A percentile compares a stretch with the other conserved stretches of the same genome.
These are phyloP conservation scores for Fusarium guadeloupense DNA, from an alignment of 2,329 filamentous ascomycete species.

Conservation along the genomic window DNA sequence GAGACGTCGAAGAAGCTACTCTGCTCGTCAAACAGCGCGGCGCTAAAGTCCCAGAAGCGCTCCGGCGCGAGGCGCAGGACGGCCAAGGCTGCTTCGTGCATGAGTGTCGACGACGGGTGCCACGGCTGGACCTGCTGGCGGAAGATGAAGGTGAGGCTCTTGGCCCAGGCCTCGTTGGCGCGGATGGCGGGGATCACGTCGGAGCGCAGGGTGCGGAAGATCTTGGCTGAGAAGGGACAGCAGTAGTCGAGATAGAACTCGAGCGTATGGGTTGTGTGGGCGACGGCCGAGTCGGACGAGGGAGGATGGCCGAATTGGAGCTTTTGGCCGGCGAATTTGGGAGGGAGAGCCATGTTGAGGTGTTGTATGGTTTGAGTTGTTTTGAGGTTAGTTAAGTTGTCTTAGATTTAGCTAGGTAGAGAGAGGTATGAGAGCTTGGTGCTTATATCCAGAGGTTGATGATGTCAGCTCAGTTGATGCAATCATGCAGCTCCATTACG, in stretches of 20 bases:
- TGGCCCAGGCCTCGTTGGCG: constrained; percentile 63
- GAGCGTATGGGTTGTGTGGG: constrained; percentile 64
- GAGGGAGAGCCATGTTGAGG: constrained; percentile 75
- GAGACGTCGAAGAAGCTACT: constrained; percentile 83
- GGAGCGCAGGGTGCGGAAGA: constrained; percentile 80
- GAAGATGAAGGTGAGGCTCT: constrained; percentile 78
- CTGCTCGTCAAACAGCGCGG: constrained; percentile 72
- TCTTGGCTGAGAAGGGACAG: constrained; percentile 74
- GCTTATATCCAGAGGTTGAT: constrained; percentile 9
- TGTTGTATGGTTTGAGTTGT: neutral
- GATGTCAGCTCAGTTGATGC: constrained; percentile 26
- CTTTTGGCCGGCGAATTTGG: constrained; percentile 79
- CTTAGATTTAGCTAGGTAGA: neutral
- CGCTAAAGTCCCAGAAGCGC: constrained; percentile 84
- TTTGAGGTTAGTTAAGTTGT: neutral
- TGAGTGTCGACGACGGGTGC: constrained; percentile 86
- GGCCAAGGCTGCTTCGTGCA: constrained; percentile 85
- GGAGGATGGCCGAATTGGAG: constrained; percentile 59
- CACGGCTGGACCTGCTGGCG: constrained; percentile 93
- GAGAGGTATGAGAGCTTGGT: neutral
- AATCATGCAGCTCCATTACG: constrained; percentile 17
- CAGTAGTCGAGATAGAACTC: constrained; percentile 87
- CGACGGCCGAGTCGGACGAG: constrained; percentile 47
- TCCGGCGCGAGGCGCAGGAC: constrained; percentile 75
- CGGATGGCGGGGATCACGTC: constrained; percentile 72